Evolutionary conservation across 192 early-diverging fungal species (phyloP), one percentile per base, ranked within the genome.

Genomic region (Backusella australiensis): DNA sequence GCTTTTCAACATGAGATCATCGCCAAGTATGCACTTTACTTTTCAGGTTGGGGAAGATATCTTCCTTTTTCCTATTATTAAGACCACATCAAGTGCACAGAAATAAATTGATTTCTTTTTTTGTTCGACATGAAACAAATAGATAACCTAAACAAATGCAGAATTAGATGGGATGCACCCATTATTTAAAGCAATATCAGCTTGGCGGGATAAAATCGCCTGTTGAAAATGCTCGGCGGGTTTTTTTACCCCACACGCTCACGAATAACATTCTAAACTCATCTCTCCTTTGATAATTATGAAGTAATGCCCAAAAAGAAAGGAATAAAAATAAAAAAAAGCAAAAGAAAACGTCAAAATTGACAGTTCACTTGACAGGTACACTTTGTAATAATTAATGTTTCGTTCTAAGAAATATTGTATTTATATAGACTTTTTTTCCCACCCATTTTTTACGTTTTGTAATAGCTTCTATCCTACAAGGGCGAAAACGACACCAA

Each of bases 141-240:
- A 59, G 21, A 19, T 23, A 23, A 26, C 53, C 17, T 26, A 59
- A n/a, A 59, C 23, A 59, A 59, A 59, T 23, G 53, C 23, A 26
- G 53, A 59, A 59, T 59, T 23, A 59, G 53, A 21, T 56, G 52
- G 3, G 23, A 59, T 59, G 11, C 9, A 63, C 56, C 11, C 11
- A 23, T 23, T 14, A 26, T 7, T n/a, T 49, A 63, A 29, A 26
- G 56, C 4, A 63, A 11, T 29, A 63, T 63, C 23, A 63, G 9
- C 56, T 63, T 63, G 56, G 56, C 56, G 56, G 56, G 26, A 63
- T 63, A 63, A 29, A 63, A 63, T 63, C 56, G 56, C 56, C 12
- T 63, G 23, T 63, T 63, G 23, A 63, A 63, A 63, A 63, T 29
- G 23, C 6, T 12, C 56, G 56, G 56, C 56, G 56, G 56, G 56